phyloP scores from a whole-genome alignment of 805 yeast species.

The Vanderwaltozyma yarrowii region DNA sequence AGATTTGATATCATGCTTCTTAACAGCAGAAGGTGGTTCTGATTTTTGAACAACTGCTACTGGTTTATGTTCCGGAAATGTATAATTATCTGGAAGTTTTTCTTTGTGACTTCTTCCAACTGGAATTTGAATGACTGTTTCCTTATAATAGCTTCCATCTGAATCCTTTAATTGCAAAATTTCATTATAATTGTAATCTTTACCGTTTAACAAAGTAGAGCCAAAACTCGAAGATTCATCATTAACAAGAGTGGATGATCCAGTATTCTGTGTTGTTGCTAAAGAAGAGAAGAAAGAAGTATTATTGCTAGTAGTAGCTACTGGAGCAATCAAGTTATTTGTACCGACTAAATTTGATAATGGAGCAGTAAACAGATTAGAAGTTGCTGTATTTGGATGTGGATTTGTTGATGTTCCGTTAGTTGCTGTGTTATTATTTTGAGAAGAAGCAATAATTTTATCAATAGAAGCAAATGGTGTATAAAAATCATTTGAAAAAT shows the following conservation, averaged over 20 bases:
- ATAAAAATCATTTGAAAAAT: constrained; percentile 15
- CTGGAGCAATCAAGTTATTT: too few relatives aligned
- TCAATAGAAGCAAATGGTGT: constrained; percentile 14
- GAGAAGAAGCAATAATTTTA: background rate
- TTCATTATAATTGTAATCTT: constrained; percentile 21
- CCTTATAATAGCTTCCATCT: constrained; percentile 22
- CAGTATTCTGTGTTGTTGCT: background rate
- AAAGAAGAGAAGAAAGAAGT: background rate
- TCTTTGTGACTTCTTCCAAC: constrained; percentile 6
- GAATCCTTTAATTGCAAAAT: constrained; percentile 13
- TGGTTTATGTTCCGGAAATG: constrained; percentile 1
- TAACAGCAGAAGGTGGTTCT: too few relatives aligned
- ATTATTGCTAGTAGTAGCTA: background rate
- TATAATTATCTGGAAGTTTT: constrained; percentile 4
- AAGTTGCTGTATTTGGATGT: too few relatives aligned
- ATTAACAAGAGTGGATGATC: background rate
- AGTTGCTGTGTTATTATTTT: too few relatives aligned
- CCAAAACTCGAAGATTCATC: background rate
- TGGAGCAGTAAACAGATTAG: too few relatives aligned
- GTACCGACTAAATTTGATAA: too few relatives aligned
- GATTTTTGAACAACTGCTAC: background rate
- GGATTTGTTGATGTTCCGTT: too few relatives aligned
- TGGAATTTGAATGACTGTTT: constrained; percentile 20
- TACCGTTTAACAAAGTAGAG: background rate
- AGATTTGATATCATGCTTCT: too few relatives aligned